A percentile compares a stretch with the other conserved stretches of the same genome.
phyloP scores from a whole-genome alignment of 1,284 basidiomycete genomes.

The Grifola frondosa region DNA sequence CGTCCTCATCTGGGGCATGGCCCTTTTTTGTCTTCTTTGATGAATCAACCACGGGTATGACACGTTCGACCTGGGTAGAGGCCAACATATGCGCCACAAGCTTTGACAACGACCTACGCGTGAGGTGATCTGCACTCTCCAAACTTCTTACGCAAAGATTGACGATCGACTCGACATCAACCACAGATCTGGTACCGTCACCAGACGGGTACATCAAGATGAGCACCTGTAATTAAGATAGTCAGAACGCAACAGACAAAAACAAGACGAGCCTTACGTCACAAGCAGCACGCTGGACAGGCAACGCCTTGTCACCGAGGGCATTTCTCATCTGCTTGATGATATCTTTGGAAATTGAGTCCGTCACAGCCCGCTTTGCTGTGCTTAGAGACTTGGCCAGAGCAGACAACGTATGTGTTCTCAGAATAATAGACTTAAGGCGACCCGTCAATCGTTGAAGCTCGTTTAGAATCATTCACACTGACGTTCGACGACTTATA shows the following conservation, averaged over 20 bases:
- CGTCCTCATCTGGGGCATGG: constrained; percentile 49
- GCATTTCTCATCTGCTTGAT: constrained; percentile 79
- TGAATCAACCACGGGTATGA: constrained; percentile 46
- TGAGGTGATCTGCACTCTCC: constrained; percentile 82
- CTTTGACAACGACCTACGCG: constrained; percentile 76
- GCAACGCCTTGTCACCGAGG: constrained; percentile 81
- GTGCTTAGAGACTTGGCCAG: constrained; percentile 76
- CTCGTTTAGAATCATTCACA: constrained; percentile 5
- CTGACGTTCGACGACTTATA: constrained; percentile 71
- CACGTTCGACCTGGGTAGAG: constrained; percentile 78
- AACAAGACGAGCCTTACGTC: constrained; percentile 48
- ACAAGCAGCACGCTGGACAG: constrained; percentile 84
- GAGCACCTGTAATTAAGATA: constrained; percentile 50
- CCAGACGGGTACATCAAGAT: constrained; percentile 60
- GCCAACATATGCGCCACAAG: constrained; percentile 85
- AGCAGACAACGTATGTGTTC: constrained; percentile 79
- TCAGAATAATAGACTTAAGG: constrained; percentile 70
- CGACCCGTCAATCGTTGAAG: no score
- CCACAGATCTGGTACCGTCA: constrained; percentile 50
- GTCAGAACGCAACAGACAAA: constrained; percentile 2
- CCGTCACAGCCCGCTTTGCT: constrained; percentile 83
- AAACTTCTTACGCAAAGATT: constrained; percentile 73
- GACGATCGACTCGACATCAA: constrained; percentile 78
- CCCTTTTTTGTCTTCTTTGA: constrained; percentile 68
- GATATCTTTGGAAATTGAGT: constrained; percentile 79